Percentiles rank a stretch among this genome's conserved stretches.
phyloP scores from a whole-genome alignment of 2,329 filamentous ascomycete species.

The Colletotrichum noveboracense region DNA sequence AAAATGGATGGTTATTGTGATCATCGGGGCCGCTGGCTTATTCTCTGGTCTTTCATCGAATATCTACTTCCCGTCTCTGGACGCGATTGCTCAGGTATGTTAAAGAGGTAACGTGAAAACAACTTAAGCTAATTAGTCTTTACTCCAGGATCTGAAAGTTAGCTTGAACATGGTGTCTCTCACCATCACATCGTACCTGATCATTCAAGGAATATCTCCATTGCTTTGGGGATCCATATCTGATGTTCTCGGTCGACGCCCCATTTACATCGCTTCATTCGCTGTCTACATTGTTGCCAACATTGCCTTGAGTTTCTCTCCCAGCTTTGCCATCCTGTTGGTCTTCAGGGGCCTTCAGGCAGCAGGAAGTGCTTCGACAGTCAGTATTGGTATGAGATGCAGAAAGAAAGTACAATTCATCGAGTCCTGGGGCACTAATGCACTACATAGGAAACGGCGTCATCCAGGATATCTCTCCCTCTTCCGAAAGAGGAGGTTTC shows the following conservation, averaged over 20 bases:
- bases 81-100: slow-evolving; percentile 37
- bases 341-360: slow-evolving; percentile 52
- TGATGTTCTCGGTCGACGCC: slow-evolving; percentile 49
- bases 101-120: rapidly evolving
- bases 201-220: slow-evolving; percentile 55
- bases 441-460: slow-evolving; percentile 31
- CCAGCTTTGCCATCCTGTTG: slow-evolving; percentile 47
- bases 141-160: slow-evolving; percentile 31
- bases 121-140: background rate
- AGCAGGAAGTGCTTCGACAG: slow-evolving; percentile 51
- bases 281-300: slow-evolving; percentile 52
- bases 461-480: slow-evolving; percentile 34
- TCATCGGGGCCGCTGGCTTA: slow-evolving; percentile 53
- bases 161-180: slow-evolving; percentile 37
- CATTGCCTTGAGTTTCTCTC: slow-evolving; percentile 46
- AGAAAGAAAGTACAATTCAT: background rate
- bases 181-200: slow-evolving; percentile 52
- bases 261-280: slow-evolving; percentile 50
- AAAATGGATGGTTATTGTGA: slow-evolving; percentile 52
- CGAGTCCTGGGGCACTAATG: background rate
- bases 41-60: slow-evolving; percentile 58
- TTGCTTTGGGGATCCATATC: slow-evolving; percentile 54
- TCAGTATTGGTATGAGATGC: slow-evolving; percentile 44
- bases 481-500: slow-evolving; percentile 30
- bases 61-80: slow-evolving; percentile 54